Conservation (phyloP, 176 grass and related monocot species). For the Aegilops tauschii region DNA sequence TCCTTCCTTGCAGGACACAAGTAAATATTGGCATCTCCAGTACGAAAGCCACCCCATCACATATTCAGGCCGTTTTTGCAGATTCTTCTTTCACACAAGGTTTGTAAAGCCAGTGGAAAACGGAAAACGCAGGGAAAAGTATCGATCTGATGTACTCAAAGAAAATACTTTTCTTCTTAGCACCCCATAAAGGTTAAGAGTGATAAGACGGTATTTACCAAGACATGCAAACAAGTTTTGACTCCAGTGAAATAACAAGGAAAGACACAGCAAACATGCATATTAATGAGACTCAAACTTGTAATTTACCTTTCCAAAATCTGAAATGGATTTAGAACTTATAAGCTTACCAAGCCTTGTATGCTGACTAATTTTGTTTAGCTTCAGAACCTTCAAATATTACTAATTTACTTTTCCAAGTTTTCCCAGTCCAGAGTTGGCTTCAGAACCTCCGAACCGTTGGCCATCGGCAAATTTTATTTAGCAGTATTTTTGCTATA, state of each 20-base stretch:
- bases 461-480: conserved; percentile 16
- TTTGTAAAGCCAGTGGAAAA: conserved; percentile 31
- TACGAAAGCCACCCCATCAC: conserved; percentile 35
- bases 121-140: conserved; percentile 3
- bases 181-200: conserved; percentile 7
- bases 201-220: conserved; percentile 19
- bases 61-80: conserved; percentile 41
- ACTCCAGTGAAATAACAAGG: background rate
- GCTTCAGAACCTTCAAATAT: background rate
- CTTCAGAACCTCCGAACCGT: conserved; percentile 8
- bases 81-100: conserved; percentile 44
- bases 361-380: background rate
- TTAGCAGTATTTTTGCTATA: background rate
- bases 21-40: conserved; percentile 77
- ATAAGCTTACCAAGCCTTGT: conserved; percentile 9
- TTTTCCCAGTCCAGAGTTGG: conserved; percentile 1
- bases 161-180: conserved; percentile 9
- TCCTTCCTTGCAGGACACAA: conserved; percentile 59
- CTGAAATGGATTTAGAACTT: background rate
- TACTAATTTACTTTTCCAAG: background rate
- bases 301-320: conserved; percentile 6
- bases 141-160: conserved; percentile 7
- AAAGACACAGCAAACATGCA: background rate
- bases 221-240: conserved; percentile 15
- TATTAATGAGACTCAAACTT: conserved; percentile 1